Percentiles rank a stretch among this genome's conserved stretches.
Conservation (phyloP, 2,329 filamentous ascomycete genomes). For the Calonectria ilicicola region DNA sequence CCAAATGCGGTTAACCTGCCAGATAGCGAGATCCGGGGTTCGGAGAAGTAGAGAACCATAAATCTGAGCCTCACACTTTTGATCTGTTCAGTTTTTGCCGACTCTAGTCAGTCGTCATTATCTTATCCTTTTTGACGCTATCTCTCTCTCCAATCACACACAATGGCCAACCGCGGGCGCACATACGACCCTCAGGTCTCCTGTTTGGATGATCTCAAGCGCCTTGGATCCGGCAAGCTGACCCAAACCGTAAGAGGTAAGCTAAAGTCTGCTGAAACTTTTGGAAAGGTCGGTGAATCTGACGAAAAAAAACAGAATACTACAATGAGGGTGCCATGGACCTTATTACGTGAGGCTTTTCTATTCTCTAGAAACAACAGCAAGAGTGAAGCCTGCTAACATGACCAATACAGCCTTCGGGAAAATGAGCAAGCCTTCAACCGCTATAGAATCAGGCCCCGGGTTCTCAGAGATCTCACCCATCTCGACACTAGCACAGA, state of each 20-base stretch:
- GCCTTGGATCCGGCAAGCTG: constrained; percentile 22
- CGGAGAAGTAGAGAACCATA: constrained; percentile 13
- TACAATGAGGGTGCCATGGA: constrained; percentile 24
- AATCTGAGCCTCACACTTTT: constrained; percentile 18
- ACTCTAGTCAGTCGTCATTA: background rate
- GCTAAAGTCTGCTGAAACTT: background rate
- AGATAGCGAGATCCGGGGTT: constrained; percentile 18
- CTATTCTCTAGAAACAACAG: background rate
- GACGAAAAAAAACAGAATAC: background rate
- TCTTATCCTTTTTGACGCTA: background rate
- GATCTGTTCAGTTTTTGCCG: background rate
- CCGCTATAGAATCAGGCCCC: constrained; percentile 24
- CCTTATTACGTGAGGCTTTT: constrained; percentile 5
- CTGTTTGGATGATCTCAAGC: constrained; percentile 21
- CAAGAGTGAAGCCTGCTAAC: background rate
- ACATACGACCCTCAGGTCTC: constrained; percentile 25
- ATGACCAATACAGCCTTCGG: constrained; percentile 11
- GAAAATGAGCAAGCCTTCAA: constrained; percentile 25
- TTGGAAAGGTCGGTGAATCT: background rate
- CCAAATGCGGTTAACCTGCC: constrained; percentile 12
- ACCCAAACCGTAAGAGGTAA: constrained; percentile 13
- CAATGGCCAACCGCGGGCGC: constrained; percentile 27
- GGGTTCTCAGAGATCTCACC: constrained; percentile 19
- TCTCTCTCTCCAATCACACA: background rate
- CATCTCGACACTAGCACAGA: constrained; percentile 15